A percentile compares a stretch with the other conserved stretches of the same genome.
phyloP scores from a whole-genome alignment of 257 asterid genomes.

The Cordia subcordata region DNA sequence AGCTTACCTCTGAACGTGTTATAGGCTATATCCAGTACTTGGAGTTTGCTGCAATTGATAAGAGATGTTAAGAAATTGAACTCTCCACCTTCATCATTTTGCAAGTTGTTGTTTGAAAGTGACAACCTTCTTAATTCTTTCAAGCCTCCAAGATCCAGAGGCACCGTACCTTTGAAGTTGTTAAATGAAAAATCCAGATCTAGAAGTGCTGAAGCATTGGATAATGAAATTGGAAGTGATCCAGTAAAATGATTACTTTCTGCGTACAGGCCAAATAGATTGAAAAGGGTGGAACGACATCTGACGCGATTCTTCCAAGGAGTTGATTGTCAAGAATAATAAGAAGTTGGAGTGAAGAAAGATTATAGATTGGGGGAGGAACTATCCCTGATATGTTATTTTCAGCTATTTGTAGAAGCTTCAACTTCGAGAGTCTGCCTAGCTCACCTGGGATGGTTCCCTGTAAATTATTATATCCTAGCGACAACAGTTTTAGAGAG shows the following conservation, averaged over 20 bases:
- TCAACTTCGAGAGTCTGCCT: background rate
- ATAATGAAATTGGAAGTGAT: background rate
- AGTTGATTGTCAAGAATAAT: background rate
- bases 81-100: too few relatives aligned
- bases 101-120: too few relatives aligned
- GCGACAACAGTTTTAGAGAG: too few relatives aligned
- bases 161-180: too few relatives aligned
- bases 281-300: background rate
- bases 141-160: too few relatives aligned
- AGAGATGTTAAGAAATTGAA: too few relatives aligned
- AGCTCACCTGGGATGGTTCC: background rate
- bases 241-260: background rate
- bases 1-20: too few relatives aligned
- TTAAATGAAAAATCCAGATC: too few relatives aligned
- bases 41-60: too few relatives aligned
- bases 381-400: background rate
- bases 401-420: background rate
- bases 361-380: background rate
- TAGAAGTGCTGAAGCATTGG: too few relatives aligned
- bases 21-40: too few relatives aligned
- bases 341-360: background rate
- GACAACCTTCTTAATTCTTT: too few relatives aligned
- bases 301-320: slow-evolving; percentile 12
- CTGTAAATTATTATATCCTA: background rate
- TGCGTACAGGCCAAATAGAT: background rate